phyloP scores from a whole-genome alignment of 306 rosid species.

The Cucurbita moschata region DNA sequence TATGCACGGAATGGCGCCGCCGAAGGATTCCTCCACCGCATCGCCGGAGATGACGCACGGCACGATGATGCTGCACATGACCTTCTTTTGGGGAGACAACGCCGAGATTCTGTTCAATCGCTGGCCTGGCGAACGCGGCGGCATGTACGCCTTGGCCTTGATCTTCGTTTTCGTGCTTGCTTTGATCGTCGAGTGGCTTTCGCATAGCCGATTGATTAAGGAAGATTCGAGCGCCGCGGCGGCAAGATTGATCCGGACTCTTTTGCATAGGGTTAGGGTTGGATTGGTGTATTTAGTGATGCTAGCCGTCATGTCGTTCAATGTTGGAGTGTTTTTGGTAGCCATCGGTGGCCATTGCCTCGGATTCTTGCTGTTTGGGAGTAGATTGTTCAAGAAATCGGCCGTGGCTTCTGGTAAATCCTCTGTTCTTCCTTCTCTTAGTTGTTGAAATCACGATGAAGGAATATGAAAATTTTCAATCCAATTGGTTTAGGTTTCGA shows the following conservation, averaged over 20 bases:
- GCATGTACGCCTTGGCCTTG: slow-evolving; percentile 49
- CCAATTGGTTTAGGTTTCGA: too few relatives aligned
- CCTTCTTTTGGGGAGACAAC: slow-evolving; percentile 68
- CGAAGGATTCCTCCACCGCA: background rate
- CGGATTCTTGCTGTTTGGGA: slow-evolving; percentile 45
- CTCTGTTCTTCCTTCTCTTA: slow-evolving; percentile 40
- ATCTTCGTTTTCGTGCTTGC: slow-evolving; percentile 39
- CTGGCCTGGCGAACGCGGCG: slow-evolving; percentile 50
- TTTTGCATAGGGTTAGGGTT: slow-evolving; percentile 34
- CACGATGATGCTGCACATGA: slow-evolving; percentile 72
- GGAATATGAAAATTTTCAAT: background rate
- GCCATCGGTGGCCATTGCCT: slow-evolving; percentile 57
- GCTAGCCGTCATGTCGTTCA: slow-evolving; percentile 85
- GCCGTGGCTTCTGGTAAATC: background rate
- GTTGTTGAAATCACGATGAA: slow-evolving; percentile 20
- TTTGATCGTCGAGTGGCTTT: slow-evolving; percentile 35
- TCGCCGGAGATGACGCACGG: background rate
- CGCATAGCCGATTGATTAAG: slow-evolving; percentile 28
- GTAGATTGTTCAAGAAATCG: slow-evolving; percentile 23
- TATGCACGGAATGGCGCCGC: background rate
- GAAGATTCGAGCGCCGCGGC: slow-evolving; percentile 17
- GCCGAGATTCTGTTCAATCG: slow-evolving; percentile 36
- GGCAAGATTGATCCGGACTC: slow-evolving; percentile 38
- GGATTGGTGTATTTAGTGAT: slow-evolving; percentile 58
- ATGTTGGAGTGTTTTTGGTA: slow-evolving; percentile 51